Conservation (phyloP, 441 rosid species). For the Croton setiger region DNA sequence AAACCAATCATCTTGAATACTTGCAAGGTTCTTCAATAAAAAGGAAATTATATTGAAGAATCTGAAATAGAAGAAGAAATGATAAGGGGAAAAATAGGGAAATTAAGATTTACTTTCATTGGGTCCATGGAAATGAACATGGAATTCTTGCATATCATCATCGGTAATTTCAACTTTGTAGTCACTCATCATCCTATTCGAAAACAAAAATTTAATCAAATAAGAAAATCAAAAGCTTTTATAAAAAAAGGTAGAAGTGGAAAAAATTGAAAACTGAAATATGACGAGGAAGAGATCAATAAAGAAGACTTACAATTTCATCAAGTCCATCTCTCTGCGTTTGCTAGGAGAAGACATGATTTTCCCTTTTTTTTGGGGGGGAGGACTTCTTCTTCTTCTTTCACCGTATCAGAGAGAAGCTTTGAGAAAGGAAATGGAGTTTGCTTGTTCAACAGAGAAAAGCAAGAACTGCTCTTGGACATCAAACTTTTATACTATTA, state of each 20-base stretch:
- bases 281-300: background rate
- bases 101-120: constrained; percentile 50
- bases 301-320: constrained; percentile 51
- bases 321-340: constrained; percentile 82
- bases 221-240: background rate
- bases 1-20: background rate
- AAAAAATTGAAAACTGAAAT: background rate
- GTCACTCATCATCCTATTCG: constrained; percentile 77
- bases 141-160: constrained; percentile 67
- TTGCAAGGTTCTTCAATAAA: background rate
- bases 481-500: background rate
- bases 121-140: constrained; percentile 72
- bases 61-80: constrained; percentile 2
- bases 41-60: background rate
- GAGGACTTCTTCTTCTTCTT: background rate
- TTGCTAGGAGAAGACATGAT: constrained; percentile 83
- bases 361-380: background rate
- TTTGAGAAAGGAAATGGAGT: constrained; percentile 16
- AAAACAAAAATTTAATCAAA: constrained; percentile 4
- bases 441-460: constrained; percentile 20
- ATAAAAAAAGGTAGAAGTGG: background rate
- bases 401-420: constrained; percentile 13
- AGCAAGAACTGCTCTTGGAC: constrained; percentile 1
- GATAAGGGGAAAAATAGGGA: background rate
- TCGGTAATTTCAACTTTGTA: constrained; percentile 62